phyloP scores from a whole-genome alignment of 331 rosid genomes.

The Acacia pycnantha region DNA sequence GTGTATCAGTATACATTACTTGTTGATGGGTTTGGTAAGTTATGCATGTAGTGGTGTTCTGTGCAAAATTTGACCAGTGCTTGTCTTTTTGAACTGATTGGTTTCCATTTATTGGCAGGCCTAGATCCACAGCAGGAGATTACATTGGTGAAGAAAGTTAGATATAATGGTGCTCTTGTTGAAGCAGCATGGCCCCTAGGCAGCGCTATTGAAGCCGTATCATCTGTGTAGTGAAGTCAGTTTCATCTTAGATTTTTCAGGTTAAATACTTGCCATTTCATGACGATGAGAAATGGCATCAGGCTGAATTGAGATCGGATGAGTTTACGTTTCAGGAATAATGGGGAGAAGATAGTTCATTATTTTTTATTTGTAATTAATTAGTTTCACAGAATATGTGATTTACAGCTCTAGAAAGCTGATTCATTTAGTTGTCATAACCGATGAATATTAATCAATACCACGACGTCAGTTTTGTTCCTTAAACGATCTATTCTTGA shows the following conservation, averaged over 20 bases:
- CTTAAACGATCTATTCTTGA: neutral
- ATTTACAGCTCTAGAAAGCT: constrained; percentile 40
- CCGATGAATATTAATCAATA: constrained; percentile 28
- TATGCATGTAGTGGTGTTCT: constrained; percentile 11
- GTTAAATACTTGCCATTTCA: constrained; percentile 27
- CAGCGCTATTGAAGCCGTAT: constrained; percentile 99
- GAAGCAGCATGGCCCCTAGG: constrained; percentile 99
- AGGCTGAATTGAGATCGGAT: constrained; percentile 42
- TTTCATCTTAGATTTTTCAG: constrained; percentile 31
- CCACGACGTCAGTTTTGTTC: constrained; percentile 36
- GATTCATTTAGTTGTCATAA: constrained; percentile 32
- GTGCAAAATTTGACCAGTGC: constrained; percentile 10
- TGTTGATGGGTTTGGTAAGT: constrained; percentile 93
- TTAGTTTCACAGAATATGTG: constrained; percentile 25
- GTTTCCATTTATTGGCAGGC: constrained; percentile 52
- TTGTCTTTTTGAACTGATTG: constrained; percentile 6
- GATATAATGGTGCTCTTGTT: constrained; percentile 69
- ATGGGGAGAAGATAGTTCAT: constrained; percentile 43
- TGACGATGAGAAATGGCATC: constrained; percentile 29
- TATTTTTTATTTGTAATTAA: constrained; percentile 49
- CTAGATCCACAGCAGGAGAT: constrained; percentile 90
- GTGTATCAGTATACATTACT: constrained; percentile 82
- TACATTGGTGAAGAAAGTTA: constrained; percentile 89
- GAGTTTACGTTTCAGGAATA: constrained; percentile 46
- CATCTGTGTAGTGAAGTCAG: constrained; percentile 36